These are phyloP conservation scores for Pseudonitzschia pungens DNA, from an alignment of 108 stramenopile genomes.

Conservation along the genomic window DNA sequence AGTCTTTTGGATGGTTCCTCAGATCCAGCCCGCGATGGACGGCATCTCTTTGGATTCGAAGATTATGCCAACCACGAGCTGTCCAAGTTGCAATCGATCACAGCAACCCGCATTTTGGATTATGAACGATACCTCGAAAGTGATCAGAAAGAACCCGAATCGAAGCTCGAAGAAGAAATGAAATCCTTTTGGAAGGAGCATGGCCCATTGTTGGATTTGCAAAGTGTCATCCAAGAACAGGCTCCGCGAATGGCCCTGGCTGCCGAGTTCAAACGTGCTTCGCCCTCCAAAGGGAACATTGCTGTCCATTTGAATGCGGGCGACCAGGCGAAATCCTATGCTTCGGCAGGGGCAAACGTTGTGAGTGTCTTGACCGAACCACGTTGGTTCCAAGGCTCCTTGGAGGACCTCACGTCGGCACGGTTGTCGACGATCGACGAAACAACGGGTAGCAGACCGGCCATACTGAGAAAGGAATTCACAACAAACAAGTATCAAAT, in stretches of 20 bases:
- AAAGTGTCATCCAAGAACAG: conserved; percentile 52
- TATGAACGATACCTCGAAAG: conserved; percentile 35
- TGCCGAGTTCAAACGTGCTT: conserved; percentile 98
- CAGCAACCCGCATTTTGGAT: conserved; percentile 75
- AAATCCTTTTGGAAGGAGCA: conserved; percentile 47
- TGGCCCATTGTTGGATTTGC: conserved; percentile 67
- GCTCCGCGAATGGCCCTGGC: conserved; percentile 88
- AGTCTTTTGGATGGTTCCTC: conserved; percentile 41
- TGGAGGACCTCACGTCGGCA: conserved; percentile 78
- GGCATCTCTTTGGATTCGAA: conserved; percentile 61
- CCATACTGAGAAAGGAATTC: conserved; percentile 96
- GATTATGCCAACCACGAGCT: conserved; percentile 59
- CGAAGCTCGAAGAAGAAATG: conserved; percentile 38
- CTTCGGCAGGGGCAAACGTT: conserved; percentile 85
- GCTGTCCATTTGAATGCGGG: conserved; percentile 62
- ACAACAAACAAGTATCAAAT: conserved; percentile 86
- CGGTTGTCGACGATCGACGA: conserved; percentile 50
- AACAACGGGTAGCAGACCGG: conserved; percentile 53
- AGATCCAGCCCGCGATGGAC: conserved; percentile 43
- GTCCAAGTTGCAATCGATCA: conserved; percentile 82
- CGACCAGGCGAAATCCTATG: conserved; percentile 84
- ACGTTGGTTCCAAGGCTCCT: conserved; percentile 90
- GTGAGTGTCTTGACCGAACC: conserved; percentile 96
- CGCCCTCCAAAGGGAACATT: conserved; percentile 95
- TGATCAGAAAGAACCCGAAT: neutral